Evolutionary conservation across 352 stramenopile genomes (phyloP).

Genomic region (Hyaloperonospora brassicae): DNA sequence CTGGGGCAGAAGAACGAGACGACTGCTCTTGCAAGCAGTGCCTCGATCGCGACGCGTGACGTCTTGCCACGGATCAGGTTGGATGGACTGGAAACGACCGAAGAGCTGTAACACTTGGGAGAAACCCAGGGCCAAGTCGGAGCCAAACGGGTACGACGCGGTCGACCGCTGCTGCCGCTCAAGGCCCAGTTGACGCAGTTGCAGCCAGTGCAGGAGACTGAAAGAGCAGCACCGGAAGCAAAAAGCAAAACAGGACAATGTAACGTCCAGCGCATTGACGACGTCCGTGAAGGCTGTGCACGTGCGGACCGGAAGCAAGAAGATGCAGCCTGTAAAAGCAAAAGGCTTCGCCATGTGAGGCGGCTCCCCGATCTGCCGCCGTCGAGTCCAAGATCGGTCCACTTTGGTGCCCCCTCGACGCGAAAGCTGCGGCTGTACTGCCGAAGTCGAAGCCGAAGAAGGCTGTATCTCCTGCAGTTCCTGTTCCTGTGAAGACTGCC

Average conservation of each 20-base stretch:
- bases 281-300: constrained; percentile 10
- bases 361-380: constrained; percentile 1
- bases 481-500: background rate
- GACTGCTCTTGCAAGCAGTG: constrained; percentile 3
- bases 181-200: constrained; percentile 18
- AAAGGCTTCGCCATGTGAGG: background rate
- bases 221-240: background rate
- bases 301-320: constrained; percentile 2
- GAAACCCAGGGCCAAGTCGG: constrained; percentile 24
- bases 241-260: constrained; percentile 9
- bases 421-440: constrained; percentile 2
- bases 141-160: constrained; percentile 22
- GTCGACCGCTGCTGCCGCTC: constrained; percentile 15
- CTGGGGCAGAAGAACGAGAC: constrained; percentile 11
- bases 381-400: constrained; percentile 7
- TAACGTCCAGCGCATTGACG: constrained; percentile 1
- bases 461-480: no score
- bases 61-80: no score
- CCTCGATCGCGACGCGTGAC: constrained; percentile 10
- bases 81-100: constrained; percentile 1
- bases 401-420: constrained; percentile 2
- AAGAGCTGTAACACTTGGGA: constrained; percentile 12
- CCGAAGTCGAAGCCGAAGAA: no score
- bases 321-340: constrained; percentile 4
- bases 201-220: constrained; percentile 3